Conservation (phyloP, 208 protist species). For the Acanthamoeba culbertsoni region DNA sequence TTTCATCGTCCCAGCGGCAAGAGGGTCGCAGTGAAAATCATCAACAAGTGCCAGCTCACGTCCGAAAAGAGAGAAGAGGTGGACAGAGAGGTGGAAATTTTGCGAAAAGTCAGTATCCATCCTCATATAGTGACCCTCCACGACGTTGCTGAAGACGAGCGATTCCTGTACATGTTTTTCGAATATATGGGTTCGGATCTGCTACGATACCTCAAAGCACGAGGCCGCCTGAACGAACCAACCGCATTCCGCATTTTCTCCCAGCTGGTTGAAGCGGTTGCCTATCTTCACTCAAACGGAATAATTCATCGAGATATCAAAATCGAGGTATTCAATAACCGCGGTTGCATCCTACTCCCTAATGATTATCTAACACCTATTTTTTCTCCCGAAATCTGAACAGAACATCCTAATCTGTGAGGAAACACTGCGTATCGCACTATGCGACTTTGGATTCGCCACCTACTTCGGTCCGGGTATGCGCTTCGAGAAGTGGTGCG, state of each 20-base stretch:
- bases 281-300: neutral
- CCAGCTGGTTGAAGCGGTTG: conserved; percentile 13
- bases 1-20: neutral
- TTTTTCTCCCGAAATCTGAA: neutral
- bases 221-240: neutral
- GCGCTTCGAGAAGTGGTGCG: conserved; percentile 87
- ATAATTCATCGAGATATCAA: conserved; percentile 19
- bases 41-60: conserved; percentile 1
- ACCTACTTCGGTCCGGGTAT: neutral
- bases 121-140: neutral
- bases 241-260: neutral
- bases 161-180: conserved; percentile 1
- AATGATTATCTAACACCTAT: neutral
- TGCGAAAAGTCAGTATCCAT: neutral
- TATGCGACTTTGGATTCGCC: conserved; percentile 56
- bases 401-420: conserved; percentile 87
- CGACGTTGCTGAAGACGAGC: conserved; percentile 1
- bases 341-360: neutral
- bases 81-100: conserved; percentile 1
- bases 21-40: neutral
- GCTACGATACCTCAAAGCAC: neutral
- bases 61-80: conserved; percentile 18
- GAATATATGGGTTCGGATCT: neutral
- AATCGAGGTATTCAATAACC: neutral
- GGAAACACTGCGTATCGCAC: conserved; percentile 31